Evolutionary conservation across 139 green algal species (phyloP).

Genomic region (Haematococcus lacustris): DNA sequence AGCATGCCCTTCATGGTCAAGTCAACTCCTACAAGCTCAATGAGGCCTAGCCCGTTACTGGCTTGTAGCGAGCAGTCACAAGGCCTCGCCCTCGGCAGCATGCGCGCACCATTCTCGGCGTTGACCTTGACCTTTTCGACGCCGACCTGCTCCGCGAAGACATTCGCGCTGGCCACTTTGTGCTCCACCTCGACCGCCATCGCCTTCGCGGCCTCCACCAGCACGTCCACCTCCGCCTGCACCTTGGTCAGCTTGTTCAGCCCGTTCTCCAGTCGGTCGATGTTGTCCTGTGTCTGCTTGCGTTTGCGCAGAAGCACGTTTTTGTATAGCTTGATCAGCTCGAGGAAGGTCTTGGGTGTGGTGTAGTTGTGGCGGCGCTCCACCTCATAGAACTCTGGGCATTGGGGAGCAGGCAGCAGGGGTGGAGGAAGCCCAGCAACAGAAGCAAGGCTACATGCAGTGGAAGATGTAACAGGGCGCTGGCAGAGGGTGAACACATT

Average conservation of each 20-base stretch:
- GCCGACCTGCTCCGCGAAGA: slow-evolving; percentile 73
- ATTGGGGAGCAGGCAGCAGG: too few relatives aligned
- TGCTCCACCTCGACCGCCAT: slow-evolving; percentile 82
- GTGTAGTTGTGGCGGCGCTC: slow-evolving; percentile 82
- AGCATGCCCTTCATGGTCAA: too few relatives aligned
- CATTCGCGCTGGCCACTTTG: slow-evolving; percentile 74
- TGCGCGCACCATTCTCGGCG: slow-evolving; percentile 65
- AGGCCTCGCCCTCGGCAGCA: too few relatives aligned
- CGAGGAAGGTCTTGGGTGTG: slow-evolving; percentile 85
- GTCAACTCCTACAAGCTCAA: too few relatives aligned
- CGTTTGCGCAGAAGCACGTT: slow-evolving; percentile 61
- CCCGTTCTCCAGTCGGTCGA: slow-evolving; percentile 71
- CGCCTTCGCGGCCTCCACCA: slow-evolving; percentile 76
- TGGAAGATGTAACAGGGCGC: too few relatives aligned
- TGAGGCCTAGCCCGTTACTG: too few relatives aligned
- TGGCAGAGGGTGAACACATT: too few relatives aligned
- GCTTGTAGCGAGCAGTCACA: too few relatives aligned
- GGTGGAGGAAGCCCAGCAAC: too few relatives aligned
- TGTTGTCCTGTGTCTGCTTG: slow-evolving; percentile 38
- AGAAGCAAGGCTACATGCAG: too few relatives aligned
- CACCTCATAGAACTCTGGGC: slow-evolving; percentile 45
- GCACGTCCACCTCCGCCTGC: slow-evolving; percentile 75
- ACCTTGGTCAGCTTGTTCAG: slow-evolving; percentile 79
- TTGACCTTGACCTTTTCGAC: slow-evolving; percentile 86
- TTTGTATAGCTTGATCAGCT: slow-evolving; percentile 90